phyloP scores from a whole-genome alignment of 768 basidiomycete species.

The Amanita muscaria region DNA sequence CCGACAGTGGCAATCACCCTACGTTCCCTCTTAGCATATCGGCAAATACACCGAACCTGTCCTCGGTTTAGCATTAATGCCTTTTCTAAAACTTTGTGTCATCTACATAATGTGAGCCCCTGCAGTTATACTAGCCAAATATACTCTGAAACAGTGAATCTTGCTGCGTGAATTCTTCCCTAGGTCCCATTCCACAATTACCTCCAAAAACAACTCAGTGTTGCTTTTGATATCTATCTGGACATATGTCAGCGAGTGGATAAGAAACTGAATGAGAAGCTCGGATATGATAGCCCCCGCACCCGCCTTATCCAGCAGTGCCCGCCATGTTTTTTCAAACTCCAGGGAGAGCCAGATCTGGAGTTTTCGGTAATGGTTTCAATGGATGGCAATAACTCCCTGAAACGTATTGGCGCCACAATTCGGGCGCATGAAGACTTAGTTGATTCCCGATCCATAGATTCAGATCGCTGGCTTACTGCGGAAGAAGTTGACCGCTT shows the following conservation, averaged over 20 bases:
- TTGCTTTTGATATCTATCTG: conserved; percentile 7
- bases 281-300: neutral
- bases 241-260: conserved; percentile 3
- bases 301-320: neutral
- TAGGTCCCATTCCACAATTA: neutral
- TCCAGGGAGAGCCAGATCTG: conserved; percentile 8
- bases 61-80: conserved; percentile 11
- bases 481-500: conserved; percentile 10
- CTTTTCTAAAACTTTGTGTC: conserved; percentile 8
- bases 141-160: no score
- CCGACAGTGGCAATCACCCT: conserved; percentile 9
- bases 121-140: neutral
- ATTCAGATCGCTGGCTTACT: conserved; percentile 9
- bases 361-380: conserved; percentile 12
- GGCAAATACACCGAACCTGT: conserved; percentile 8
- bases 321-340: conserved; percentile 12
- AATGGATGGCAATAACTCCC: conserved; percentile 19
- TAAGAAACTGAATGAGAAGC: neutral
- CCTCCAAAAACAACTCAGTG: neutral
- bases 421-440: conserved; percentile 4
- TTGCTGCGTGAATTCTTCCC: neutral
- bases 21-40: conserved; percentile 1
- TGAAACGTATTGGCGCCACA: conserved; percentile 11
- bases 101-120: conserved; percentile 10
- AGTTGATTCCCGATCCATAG: conserved; percentile 6